Evolutionary conservation across 495 filamentous ascomycete species (phyloP).

Genomic region (Neurospora sp.): DNA sequence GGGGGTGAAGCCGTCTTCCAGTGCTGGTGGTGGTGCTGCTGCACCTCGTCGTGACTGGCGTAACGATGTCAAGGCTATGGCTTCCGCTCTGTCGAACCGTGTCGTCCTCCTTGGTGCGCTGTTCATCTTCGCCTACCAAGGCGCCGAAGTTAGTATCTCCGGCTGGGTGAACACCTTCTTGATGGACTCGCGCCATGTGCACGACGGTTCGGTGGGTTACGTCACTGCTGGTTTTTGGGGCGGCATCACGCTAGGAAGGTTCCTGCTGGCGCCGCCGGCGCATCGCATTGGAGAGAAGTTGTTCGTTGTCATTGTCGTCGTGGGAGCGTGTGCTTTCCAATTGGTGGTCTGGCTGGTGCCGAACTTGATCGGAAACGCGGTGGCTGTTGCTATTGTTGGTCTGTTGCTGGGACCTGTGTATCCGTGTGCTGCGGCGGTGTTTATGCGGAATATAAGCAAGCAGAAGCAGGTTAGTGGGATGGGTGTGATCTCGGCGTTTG

Average conservation of each 20-base stretch:
- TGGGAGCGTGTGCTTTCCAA: slow-evolving; percentile 54
- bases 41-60: not conserved
- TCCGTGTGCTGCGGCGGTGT: slow-evolving; percentile 59
- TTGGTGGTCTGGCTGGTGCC: slow-evolving; percentile 68
- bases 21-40: not conserved
- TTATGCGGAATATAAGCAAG: slow-evolving; percentile 50
- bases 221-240: slow-evolving; percentile 79
- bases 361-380: slow-evolving; percentile 58
- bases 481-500: slow-evolving; percentile 60
- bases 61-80: slow-evolving; percentile 19
- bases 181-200: slow-evolving; percentile 55
- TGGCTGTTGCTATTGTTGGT: slow-evolving; percentile 62
- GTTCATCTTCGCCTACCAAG: slow-evolving; percentile 77
- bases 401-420: slow-evolving; percentile 70
- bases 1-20: slow-evolving; percentile 8
- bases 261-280: slow-evolving; percentile 53
- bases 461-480: slow-evolving; percentile 57
- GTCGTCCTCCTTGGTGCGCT: slow-evolving; percentile 59
- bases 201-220: slow-evolving; percentile 60
- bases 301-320: slow-evolving; percentile 50
- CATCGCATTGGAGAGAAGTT: slow-evolving; percentile 56
- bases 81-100: slow-evolving; percentile 40
- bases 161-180: slow-evolving; percentile 78
- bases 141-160: slow-evolving; percentile 66
- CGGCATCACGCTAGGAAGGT: slow-evolving; percentile 65